phyloP scores from a whole-genome alignment of 2,329 filamentous ascomycete species.

The Thermothelomyces thermophilus region DNA sequence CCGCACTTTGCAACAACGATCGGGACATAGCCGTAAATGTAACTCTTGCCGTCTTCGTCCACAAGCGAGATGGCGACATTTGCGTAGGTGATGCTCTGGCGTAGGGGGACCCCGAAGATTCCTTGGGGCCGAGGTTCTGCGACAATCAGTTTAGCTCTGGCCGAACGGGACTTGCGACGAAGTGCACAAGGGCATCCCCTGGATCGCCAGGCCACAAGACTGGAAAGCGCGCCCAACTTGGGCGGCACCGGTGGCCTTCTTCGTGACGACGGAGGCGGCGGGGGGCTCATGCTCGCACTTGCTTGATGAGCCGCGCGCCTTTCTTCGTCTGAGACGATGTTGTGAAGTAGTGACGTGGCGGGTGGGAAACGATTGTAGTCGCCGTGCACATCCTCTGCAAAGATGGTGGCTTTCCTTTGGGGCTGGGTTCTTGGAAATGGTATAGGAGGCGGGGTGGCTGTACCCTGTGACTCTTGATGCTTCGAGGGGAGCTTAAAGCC shows the following conservation, averaged over 20 bases:
- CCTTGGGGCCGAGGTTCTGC: conserved; percentile 53
- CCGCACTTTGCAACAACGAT: conserved; percentile 98
- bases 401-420: conserved; percentile 17
- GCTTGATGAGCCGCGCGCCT: conserved; percentile 18
- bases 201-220: conserved; percentile 17
- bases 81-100: conserved; percentile 91
- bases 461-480: conserved; percentile 51
- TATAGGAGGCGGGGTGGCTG: conserved; percentile 35
- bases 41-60: conserved; percentile 86
- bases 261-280: not conserved
- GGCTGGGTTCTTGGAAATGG: conserved; percentile 14
- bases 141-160: conserved; percentile 21
- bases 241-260: conserved; percentile 7
- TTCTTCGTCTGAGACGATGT: conserved; percentile 13
- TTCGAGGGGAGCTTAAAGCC: conserved; percentile 70
- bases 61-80: conserved; percentile 97
- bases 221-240: conserved; percentile 17
- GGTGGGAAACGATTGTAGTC: conserved; percentile 5
- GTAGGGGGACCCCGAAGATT: conserved; percentile 91
- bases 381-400: conserved; percentile 21
- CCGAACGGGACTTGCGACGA: conserved; percentile 7
- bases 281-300: conserved; percentile 23
- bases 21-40: conserved; percentile 97
- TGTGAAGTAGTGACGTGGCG: conserved; percentile 9
- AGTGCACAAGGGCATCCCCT: conserved; percentile 10